Conservation (phyloP, 441 rosid genomes). For the Euphorbia schlechtendalii region DNA sequence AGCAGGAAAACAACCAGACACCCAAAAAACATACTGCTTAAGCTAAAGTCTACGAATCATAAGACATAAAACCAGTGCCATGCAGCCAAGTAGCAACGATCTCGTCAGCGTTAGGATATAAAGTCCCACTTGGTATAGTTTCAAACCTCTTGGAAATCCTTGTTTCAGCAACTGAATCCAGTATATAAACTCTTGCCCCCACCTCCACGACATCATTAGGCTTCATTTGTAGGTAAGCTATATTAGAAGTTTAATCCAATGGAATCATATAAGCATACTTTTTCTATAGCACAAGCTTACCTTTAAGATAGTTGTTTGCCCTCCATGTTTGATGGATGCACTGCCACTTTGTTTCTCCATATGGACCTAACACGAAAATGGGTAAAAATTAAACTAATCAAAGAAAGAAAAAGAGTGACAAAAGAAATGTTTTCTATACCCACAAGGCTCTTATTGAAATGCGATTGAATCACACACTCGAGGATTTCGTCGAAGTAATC, state of each 20-base stretch:
- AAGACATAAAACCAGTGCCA: not conserved
- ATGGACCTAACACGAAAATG: slow-evolving; percentile 40
- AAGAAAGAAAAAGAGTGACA: not conserved
- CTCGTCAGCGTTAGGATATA: slow-evolving; percentile 89
- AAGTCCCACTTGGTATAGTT: slow-evolving; percentile 81
- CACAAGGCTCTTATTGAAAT: slow-evolving; percentile 83
- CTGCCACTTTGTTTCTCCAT: slow-evolving; percentile 32
- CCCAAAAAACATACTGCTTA: not conserved
- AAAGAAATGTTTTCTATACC: slow-evolving; percentile 17
- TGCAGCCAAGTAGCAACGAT: slow-evolving; percentile 31
- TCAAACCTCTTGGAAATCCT: slow-evolving; percentile 72
- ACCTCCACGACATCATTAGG: slow-evolving; percentile 58
- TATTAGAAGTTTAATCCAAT: slow-evolving; percentile 28
- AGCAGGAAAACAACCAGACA: not conserved
- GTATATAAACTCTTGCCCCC: slow-evolving; percentile 55
- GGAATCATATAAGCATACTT: not conserved
- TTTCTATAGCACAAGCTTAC: slow-evolving; percentile 18
- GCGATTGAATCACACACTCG: slow-evolving; percentile 55
- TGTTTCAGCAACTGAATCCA: slow-evolving; percentile 65
- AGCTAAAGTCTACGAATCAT: not conserved
- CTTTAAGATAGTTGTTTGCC: slow-evolving; percentile 39
- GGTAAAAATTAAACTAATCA: not conserved
- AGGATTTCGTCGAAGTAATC: slow-evolving; percentile 58
- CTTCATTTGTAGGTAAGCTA: slow-evolving; percentile 54
- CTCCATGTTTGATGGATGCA: slow-evolving; percentile 23